Conservation (phyloP, 225 moss, liverwort and hornwort genomes). For the Neckera pumila region DNA sequence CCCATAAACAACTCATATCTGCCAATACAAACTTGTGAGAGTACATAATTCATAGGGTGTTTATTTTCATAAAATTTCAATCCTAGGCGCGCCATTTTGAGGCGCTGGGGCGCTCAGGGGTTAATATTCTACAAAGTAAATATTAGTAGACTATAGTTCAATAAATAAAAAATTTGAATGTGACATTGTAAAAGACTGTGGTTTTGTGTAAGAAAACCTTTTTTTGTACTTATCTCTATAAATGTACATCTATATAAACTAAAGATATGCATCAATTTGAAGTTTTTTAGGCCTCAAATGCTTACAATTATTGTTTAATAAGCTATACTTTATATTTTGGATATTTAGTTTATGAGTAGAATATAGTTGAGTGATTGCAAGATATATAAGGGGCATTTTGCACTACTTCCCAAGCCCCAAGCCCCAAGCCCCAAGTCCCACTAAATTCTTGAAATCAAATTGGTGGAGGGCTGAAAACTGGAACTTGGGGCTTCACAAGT, state of each 20-base stretch:
- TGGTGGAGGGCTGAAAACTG: background rate
- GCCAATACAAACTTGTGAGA: no score
- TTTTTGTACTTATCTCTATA: no score
- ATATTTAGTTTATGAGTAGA: background rate
- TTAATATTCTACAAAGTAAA: no score
- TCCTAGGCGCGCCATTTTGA: no score
- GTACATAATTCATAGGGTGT: no score
- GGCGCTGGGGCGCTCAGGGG: no score
- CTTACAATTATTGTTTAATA: background rate
- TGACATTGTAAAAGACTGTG: background rate
- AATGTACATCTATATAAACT: background rate
- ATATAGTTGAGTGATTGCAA: background rate
- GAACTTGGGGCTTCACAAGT: no score
- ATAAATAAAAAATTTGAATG: background rate
- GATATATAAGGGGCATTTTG: fast-evolving
- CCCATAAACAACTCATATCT: no score
- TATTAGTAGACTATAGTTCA: background rate
- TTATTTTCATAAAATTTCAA: no score
- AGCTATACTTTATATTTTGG: background rate
- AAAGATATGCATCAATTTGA: background rate
- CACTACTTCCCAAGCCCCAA: fast-evolving
- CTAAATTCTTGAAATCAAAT: background rate
- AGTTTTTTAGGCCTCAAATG: background rate
- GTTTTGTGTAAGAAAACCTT: fast-evolving
- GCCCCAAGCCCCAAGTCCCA: background rate